Conservation (phyloP, 2,329 filamentous ascomycete species). For the Colletotrichum abscissum region DNA sequence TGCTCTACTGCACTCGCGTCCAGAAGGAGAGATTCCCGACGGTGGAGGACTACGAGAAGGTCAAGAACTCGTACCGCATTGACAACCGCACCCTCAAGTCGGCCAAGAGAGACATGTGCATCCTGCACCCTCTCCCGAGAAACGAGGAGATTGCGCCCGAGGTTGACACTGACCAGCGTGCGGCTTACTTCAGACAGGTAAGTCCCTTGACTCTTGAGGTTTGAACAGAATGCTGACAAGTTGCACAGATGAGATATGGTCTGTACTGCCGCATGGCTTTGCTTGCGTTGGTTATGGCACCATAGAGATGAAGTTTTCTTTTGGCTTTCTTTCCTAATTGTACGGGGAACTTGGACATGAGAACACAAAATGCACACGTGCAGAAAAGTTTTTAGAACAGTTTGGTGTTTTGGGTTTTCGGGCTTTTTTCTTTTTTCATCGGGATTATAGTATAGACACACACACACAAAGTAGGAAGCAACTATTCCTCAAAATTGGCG, state of each 20-base stretch:
- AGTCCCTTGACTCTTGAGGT: constrained; percentile 51
- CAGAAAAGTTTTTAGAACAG: constrained; percentile 22
- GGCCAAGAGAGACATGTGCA: constrained; percentile 92
- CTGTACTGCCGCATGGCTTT: constrained; percentile 98
- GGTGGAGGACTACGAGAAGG: constrained; percentile 81
- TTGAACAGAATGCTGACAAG: constrained; percentile 51
- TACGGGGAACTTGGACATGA: constrained; percentile 10
- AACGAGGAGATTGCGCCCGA: constrained; percentile 95
- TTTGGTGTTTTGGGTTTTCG: constrained; percentile 25
- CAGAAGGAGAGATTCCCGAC: constrained; percentile 97
- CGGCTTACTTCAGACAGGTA: constrained; percentile 99
- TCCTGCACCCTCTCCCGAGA: constrained; percentile 94
- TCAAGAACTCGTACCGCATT: constrained; percentile 90
- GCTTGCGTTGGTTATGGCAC: constrained; percentile 86
- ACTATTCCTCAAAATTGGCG: constrained; percentile 30
- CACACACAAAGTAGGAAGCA: constrained; percentile 32
- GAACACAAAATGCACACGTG: constrained; percentile 17
- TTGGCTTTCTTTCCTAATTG: constrained; percentile 21
- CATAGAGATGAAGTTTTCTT: constrained; percentile 37
- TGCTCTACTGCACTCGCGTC: constrained; percentile 96
- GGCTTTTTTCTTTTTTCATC: constrained; percentile 4
- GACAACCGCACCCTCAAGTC: constrained; percentile 91
- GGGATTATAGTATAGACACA: constrained; percentile 29
- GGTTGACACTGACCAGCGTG: constrained; percentile 96
- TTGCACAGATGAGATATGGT: constrained; percentile 89